Evolutionary conservation across 805 yeast genomes (phyloP).

Genomic region (Metschnikowia similis): DNA sequence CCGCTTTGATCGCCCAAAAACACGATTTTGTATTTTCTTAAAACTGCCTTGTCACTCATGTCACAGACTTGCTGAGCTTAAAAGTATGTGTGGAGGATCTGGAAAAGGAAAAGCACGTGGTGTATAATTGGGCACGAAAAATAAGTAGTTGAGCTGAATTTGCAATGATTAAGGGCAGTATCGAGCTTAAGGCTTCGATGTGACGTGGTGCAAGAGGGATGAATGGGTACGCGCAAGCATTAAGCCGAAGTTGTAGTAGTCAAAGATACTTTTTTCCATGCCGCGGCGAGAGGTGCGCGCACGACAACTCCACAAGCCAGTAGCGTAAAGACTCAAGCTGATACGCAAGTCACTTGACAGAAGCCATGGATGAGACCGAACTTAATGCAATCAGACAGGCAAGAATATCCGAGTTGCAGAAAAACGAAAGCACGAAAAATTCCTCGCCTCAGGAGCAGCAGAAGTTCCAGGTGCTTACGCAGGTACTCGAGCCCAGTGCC

Average conservation of each 20-base stretch:
- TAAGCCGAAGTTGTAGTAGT: neutral
- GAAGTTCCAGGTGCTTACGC: conserved; percentile 48
- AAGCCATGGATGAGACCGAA: conserved; percentile 77
- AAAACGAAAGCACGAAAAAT: conserved; percentile 37
- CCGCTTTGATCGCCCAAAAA: conserved; percentile 96
- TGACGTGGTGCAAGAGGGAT: neutral
- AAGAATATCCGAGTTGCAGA: conserved; percentile 79
- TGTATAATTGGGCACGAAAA: neutral
- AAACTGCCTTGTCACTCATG: conserved; percentile 35
- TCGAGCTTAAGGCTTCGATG: neutral
- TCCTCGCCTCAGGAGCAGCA: conserved; percentile 28
- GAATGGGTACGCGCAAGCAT: neutral
- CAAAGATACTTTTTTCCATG: conserved; percentile 1
- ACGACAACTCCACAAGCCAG: neutral
- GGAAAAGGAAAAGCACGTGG: neutral
- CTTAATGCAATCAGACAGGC: conserved; percentile 89
- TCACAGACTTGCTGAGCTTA: neutral
- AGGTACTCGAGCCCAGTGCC: conserved; percentile 76
- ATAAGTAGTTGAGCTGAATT: neutral
- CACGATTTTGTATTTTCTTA: conserved; percentile 79
- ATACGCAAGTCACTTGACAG: neutral
- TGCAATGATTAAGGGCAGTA: neutral
- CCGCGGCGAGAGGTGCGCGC: conserved; percentile 1
- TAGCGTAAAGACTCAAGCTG: neutral
- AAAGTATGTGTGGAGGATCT: neutral